phyloP scores from a whole-genome alignment of 2,329 filamentous ascomycete genomes.

The Erysiphe pulchra region DNA sequence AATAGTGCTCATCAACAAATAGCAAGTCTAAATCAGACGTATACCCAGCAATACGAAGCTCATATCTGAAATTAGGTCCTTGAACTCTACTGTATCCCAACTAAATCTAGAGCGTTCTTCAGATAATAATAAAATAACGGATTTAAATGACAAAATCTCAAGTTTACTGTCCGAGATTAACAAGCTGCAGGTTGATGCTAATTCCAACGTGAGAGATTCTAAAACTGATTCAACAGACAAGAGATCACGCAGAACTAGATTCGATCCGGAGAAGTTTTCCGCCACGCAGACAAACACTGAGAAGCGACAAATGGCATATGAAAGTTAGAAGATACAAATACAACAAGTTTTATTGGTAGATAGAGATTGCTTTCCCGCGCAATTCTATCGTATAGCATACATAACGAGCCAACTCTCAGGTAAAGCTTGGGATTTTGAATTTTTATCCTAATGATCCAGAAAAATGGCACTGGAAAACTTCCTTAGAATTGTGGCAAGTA shows the following conservation, averaged over 20 bases:
- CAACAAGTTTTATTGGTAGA: neutral
- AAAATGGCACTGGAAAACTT: neutral
- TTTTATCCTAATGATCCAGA: neutral
- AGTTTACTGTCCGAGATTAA: neutral
- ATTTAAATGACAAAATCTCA: neutral
- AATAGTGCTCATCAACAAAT: neutral
- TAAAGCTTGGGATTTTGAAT: neutral
- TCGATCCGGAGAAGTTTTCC: neutral
- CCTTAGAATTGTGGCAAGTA: neutral
- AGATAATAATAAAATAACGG: neutral
- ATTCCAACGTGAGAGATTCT: neutral
- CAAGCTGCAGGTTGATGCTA: neutral
- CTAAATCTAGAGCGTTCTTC: neutral
- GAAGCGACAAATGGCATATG: neutral
- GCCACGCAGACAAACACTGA: neutral
- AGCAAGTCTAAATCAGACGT: neutral
- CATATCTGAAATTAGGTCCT: neutral
- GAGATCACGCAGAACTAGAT: neutral
- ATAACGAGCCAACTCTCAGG: neutral
- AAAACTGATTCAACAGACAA: neutral
- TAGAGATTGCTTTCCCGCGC: neutral
- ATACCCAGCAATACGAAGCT: neutral
- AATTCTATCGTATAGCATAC: neutral
- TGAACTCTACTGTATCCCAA: neutral
- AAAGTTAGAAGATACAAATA: neutral